A percentile compares a stretch with the other conserved stretches of the same genome.
Evolutionary conservation across 768 basidiomycete genomes (phyloP).

Genomic region (Leccinum longicurvipes): DNA sequence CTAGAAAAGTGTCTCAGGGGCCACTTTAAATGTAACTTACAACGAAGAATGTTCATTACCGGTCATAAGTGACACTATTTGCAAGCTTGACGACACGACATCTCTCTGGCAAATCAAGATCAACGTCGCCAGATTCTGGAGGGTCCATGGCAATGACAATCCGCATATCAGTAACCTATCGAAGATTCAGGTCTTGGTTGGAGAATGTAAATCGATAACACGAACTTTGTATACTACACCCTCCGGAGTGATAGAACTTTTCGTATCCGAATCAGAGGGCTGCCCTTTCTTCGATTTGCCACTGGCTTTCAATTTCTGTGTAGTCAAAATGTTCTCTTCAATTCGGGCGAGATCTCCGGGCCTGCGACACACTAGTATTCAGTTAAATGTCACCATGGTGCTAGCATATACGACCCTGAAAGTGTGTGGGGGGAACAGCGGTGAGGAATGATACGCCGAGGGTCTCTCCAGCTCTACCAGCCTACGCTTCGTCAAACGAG

Average conservation of each 20-base stretch:
- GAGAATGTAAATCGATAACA: neutral
- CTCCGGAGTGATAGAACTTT: conserved; percentile 45
- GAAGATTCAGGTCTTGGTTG: neutral
- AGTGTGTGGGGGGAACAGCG: conserved; percentile 80
- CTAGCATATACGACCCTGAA: conserved; percentile 52
- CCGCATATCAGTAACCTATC: conserved; percentile 73
- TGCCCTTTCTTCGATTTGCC: conserved; percentile 45
- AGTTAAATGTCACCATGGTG: conserved; percentile 2
- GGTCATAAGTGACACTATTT: conserved; percentile 88
- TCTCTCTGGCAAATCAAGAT: conserved; percentile 79
- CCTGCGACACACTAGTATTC: conserved; percentile 36
- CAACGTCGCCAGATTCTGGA: conserved; percentile 54
- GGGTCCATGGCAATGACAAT: conserved; percentile 78
- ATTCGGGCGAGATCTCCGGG: conserved; percentile 88
- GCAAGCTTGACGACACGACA: conserved; percentile 86
- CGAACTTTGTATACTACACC: conserved; percentile 85
- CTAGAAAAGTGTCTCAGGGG: conserved; percentile 39
- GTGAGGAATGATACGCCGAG: conserved; percentile 68
- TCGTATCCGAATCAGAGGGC: conserved; percentile 35
- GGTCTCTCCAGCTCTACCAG: conserved; percentile 86
- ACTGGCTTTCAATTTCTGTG: conserved; percentile 39
- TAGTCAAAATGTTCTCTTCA: conserved; percentile 59
- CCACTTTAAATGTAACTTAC: neutral
- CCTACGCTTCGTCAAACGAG: conserved; percentile 46
- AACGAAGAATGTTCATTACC: conserved; percentile 38